Evolutionary conservation across 2,329 filamentous ascomycete species (phyloP), one percentile per base, ranked within the genome.

Genomic region (Acrocalymma vagum): DNA sequence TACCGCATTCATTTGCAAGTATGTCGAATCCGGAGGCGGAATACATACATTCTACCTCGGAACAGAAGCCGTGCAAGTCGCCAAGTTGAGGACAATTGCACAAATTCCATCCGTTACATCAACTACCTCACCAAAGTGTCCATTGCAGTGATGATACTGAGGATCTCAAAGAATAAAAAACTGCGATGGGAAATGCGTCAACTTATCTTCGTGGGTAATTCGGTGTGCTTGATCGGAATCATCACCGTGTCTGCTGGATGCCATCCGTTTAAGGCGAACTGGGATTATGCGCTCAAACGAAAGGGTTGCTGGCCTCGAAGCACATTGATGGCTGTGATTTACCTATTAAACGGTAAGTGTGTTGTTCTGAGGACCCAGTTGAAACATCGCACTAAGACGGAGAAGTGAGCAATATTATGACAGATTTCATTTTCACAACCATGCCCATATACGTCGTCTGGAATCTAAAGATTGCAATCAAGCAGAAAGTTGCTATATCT

Each of bases 101-200:
- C 26, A 29, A 14, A 29, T 29, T 8, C 26, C 26, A 7, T 29
- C 15, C 26, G 15, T 29, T 14, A 7, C 15, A 7, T 29, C 26
- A 7, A 29, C 26, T 7, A 29, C 26, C 13, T 29, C 26, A 29
- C 26, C 13, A 29, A 29, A 29, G 8, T 29, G 26, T 29, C 26
- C 7, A 29, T 29, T 14, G 26, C 26, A 7, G 11, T 29, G 8
- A 14, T 29, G 26, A 29, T 29, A 7, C 13, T 29, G 15, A 29
- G 26, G 13, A 29, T 29, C 13, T 29, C 26, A 14, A 14, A 8
- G 8, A 29, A 14, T 14, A 10, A 14, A 14, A 29, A 29, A 14
- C 26, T 29, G 7, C n/a, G 13, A 7, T 29, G 26, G 26, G n/a
- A 10, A 7, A 29, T 29, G 26, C 8, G 8, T 14, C 26, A 10